Evolutionary conservation across 228 moss, liverwort and hornwort species (phyloP), one percentile per base, ranked within the genome.

Genomic region (Sphagnum magellanicum): DNA sequence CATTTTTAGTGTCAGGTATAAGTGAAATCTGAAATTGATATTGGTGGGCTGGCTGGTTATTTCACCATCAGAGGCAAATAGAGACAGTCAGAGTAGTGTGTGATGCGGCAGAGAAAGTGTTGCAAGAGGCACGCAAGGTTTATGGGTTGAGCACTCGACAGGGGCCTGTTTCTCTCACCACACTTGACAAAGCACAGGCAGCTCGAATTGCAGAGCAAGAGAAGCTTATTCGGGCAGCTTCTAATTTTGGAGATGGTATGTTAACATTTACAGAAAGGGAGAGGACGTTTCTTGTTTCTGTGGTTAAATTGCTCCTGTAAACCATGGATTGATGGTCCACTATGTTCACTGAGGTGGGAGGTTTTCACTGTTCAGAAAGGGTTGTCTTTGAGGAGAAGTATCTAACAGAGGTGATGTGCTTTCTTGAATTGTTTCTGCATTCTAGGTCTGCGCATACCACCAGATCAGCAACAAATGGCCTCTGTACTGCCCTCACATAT

Each of bases 151-250:
- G 90, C 69, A 89, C 91, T 59, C 84, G 98, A 58, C 98, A 87
- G 75, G 98, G 93, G 58, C 90, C 90, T 46, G 90, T 86, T 49
- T 71, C 90, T 66, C 86, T 91, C 65, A 84, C 98, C 62, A 82
- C 91, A 53, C 65, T 90, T 49, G 98, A 98, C 79, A 98, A 98
- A 83, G 60, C 75, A 15, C 91, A 84, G 63, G 77, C 83, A 61
- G 81, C 92, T 72, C 85, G 92, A 63, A 91, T 98, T 69, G 85
- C 87, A 50, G 98, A 98, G 73, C 93, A 98, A 74, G 98, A 93
- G 73, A 93, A 90, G 72, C 59, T 85, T 12, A 79, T 98, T 60
- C 91, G 93, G 51, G 88, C 80, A 55, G 93, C 93, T 72, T 83
- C 76, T 16, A 91, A 98, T 73, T 77, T 60, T 70, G 98, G 98